These are phyloP conservation scores for Rosa lucieae DNA, from an alignment of 306 rosid genomes.

Conservation along the genomic window DNA sequence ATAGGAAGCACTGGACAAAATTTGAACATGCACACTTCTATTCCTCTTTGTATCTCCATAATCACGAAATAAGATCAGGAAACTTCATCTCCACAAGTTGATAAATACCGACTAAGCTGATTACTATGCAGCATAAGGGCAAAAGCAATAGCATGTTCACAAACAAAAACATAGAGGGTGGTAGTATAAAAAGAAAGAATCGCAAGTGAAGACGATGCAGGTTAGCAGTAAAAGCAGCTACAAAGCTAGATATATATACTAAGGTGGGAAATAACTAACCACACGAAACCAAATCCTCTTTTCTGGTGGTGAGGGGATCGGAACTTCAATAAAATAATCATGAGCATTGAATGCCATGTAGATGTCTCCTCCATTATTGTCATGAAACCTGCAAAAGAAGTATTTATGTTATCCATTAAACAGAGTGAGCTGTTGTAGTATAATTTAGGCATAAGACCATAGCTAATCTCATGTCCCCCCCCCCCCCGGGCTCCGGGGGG, in stretches of 20 bases:
- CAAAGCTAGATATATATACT: neutral
- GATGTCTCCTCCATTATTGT: conserved; percentile 63
- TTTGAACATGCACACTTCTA: neutral
- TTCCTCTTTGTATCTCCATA: neutral
- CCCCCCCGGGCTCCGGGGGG: no score
- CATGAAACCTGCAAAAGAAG: conserved; percentile 68
- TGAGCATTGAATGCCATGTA: conserved; percentile 94
- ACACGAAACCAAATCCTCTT: conserved; percentile 79
- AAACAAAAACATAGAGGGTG: neutral
- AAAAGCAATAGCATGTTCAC: neutral
- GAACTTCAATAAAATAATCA: conserved; percentile 49
- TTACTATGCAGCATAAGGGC: neutral
- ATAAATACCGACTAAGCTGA: neutral
- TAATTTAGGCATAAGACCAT: neutral
- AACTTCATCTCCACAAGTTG: neutral
- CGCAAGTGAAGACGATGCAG: neutral
- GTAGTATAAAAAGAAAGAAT: neutral
- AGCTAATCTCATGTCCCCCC: neutral
- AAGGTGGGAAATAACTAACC: conserved; percentile 55
- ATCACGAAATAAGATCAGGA: neutral
- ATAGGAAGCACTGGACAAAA: neutral
- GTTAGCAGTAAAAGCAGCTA: neutral
- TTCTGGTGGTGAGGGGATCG: conserved; percentile 62
- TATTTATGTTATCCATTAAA: neutral
- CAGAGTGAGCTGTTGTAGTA: neutral